Conservation (phyloP, 139 green algal species). For the Diplosphaera chodatii region DNA sequence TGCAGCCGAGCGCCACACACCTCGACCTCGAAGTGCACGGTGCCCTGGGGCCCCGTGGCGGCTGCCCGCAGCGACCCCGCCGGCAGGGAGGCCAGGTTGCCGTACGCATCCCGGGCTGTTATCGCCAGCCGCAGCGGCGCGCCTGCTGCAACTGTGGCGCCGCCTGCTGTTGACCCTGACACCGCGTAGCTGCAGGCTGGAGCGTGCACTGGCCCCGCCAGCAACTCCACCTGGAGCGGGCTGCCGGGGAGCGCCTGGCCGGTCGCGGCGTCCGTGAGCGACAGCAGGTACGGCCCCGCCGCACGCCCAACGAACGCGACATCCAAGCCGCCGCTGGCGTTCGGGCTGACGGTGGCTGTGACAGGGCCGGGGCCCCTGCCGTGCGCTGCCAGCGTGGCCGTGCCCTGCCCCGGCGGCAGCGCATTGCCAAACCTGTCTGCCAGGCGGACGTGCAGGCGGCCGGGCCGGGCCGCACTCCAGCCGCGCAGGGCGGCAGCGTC, state of each 20-base stretch:
- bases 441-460: neutral
- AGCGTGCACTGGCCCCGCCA: neutral
- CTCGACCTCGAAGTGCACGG: slow-evolving; percentile 2
- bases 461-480: neutral
- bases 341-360: neutral
- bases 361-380: neutral
- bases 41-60: neutral
- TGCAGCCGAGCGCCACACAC: neutral
- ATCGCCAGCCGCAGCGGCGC: slow-evolving; percentile 4
- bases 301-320: neutral
- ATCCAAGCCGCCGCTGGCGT: neutral
- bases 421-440: neutral
- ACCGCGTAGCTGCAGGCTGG: neutral
- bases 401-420: neutral
- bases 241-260: slow-evolving; percentile 1
- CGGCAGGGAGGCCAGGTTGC: slow-evolving; percentile 2
- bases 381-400: neutral
- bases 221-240: neutral
- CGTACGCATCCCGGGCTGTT: neutral
- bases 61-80: neutral
- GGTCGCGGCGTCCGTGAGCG: neutral
- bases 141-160: neutral
- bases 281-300: neutral
- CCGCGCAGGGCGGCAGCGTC: neutral
- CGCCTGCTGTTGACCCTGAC: neutral